phyloP scores from a whole-genome alignment of 352 stramenopile species.

The Globisporangium heterothallicum region DNA sequence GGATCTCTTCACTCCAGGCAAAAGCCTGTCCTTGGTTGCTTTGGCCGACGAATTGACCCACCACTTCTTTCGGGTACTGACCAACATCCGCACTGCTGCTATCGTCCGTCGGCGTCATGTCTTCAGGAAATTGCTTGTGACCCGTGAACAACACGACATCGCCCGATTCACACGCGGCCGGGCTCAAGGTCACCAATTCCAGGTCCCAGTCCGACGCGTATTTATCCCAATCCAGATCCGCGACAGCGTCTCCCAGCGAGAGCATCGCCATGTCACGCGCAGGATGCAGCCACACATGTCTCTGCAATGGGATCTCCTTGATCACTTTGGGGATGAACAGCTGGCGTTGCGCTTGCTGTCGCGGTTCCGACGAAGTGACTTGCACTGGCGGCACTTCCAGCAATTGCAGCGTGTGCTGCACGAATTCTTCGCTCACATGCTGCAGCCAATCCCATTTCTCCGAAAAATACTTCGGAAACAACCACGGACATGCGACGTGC shows the following conservation, averaged over 20 bases:
- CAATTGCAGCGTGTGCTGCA: conserved; percentile 64
- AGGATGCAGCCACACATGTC: conserved; percentile 47
- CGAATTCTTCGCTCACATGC: conserved; percentile 70
- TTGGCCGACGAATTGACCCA: conserved; percentile 54
- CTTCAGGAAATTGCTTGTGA: conserved; percentile 30
- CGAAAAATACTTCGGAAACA: conserved; percentile 69
- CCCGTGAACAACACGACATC: conserved; percentile 47
- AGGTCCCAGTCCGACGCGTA: conserved; percentile 20
- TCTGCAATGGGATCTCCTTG: conserved; percentile 45
- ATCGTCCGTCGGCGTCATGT: conserved; percentile 4
- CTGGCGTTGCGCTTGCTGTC: neutral
- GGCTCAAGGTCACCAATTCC: conserved; percentile 28
- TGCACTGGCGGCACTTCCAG: conserved; percentile 25
- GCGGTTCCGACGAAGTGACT: neutral
- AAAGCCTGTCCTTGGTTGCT: conserved; percentile 62
- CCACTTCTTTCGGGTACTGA: conserved; percentile 42
- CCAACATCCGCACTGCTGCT: too few relatives aligned
- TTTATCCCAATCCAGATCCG: conserved; percentile 17
- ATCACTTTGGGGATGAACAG: conserved; percentile 31
- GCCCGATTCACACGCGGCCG: conserved; percentile 18
- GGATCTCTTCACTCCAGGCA: conserved; percentile 60
- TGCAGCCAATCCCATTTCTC: conserved; percentile 83
- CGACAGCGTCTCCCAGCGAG: conserved; percentile 29
- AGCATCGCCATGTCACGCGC: conserved; percentile 59
- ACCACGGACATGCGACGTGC: conserved; percentile 78